Evolutionary conservation across 257 asterid species (phyloP).

Genomic region (Ocimum tenuiflorum): DNA sequence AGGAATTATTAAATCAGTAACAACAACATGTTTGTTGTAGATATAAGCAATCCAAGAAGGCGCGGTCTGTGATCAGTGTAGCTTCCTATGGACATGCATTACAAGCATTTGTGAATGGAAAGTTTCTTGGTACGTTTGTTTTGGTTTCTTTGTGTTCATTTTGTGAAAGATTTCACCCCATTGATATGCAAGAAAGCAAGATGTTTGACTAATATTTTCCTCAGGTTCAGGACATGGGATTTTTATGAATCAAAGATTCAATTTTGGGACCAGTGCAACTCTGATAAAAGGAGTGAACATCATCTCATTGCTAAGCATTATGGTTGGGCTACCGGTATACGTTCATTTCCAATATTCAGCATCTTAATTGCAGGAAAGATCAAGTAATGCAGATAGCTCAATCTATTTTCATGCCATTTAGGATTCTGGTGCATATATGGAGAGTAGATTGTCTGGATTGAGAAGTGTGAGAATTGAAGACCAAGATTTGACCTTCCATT

Average conservation of each 20-base stretch:
- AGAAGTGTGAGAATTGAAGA: slow-evolving; percentile 35
- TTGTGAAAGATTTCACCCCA: too few species aligned
- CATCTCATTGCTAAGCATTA: slow-evolving; percentile 66
- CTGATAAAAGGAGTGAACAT: slow-evolving; percentile 45
- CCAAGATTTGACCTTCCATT: slow-evolving; percentile 28
- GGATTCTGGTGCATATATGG: slow-evolving; percentile 83
- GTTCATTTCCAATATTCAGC: too few species aligned
- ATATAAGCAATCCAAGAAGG: slow-evolving; percentile 28
- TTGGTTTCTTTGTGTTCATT: too few species aligned
- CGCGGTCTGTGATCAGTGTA: slow-evolving; percentile 36
- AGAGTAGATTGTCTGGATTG: slow-evolving; percentile 52
- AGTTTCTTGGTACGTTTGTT: slow-evolving; percentile 54
- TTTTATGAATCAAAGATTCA: slow-evolving; percentile 31
- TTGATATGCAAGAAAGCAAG: too few species aligned
- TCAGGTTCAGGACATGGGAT: slow-evolving; percentile 65
- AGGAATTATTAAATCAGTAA: too few species aligned
- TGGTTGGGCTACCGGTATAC: slow-evolving; percentile 75
- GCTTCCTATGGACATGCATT: slow-evolving; percentile 63
- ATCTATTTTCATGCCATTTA: slow-evolving; percentile 9
- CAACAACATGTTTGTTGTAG: slow-evolving; percentile 30
- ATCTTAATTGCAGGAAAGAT: too few species aligned
- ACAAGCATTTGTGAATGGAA: slow-evolving; percentile 60
- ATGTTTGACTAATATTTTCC: background rate
- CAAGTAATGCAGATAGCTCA: too few species aligned
- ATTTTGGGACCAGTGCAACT: slow-evolving; percentile 22